Evolutionary conservation across 192 early-diverging fungal species (phyloP).

Genomic region (Glomus cerebriforme): DNA sequence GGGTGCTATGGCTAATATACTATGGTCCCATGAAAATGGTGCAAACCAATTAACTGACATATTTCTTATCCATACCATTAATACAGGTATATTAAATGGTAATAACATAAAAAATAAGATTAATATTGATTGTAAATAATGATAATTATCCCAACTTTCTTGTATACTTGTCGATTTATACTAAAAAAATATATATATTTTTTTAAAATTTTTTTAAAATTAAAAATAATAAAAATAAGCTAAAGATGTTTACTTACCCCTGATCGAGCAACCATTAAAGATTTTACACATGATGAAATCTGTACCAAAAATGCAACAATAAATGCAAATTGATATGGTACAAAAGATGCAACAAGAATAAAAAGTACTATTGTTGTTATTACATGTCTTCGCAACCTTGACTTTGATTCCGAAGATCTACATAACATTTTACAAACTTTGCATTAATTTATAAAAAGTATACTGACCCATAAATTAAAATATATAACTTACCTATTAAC

Average conservation of each 20-base stretch:
- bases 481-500: constrained; percentile 32
- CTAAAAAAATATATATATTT: constrained; percentile 7
- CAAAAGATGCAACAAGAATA: constrained; percentile 57
- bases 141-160: constrained; percentile 51
- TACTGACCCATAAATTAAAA: neutral
- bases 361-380: constrained; percentile 52
- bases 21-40: constrained; percentile 78
- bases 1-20: constrained; percentile 56
- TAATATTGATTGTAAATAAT: constrained; percentile 70
- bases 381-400: constrained; percentile 44
- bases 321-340: constrained; percentile 82
- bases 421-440: neutral
- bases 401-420: constrained; percentile 36
- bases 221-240: neutral
- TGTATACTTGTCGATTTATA: constrained; percentile 31
- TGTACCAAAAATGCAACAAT: constrained; percentile 63
- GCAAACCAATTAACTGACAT: constrained; percentile 80
- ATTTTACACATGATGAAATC: constrained; percentile 51
- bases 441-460: neutral
- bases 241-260: constrained; percentile 33
- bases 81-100: constrained; percentile 73
- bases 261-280: constrained; percentile 36
- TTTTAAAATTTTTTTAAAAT: neutral
- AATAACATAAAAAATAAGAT: constrained; percentile 70
- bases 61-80: constrained; percentile 82